Base-by-base conservation (phyloP, 2,329 filamentous ascomycete species). In the Penicillium sp. region DNA sequence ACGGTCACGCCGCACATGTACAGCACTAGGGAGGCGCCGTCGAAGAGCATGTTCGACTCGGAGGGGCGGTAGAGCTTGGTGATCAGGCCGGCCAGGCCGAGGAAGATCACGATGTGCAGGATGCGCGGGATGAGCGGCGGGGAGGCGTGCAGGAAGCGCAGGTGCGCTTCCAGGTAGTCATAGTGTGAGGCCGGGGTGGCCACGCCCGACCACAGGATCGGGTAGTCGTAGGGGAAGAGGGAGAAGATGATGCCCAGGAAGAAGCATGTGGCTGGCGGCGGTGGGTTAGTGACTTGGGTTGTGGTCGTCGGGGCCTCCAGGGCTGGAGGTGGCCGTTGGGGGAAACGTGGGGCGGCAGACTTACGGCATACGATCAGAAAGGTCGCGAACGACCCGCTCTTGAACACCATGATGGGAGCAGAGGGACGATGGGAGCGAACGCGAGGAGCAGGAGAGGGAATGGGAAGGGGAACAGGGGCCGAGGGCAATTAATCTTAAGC, bases 211-310 rank as follows among this genome's bases (percentile, higher is more conserved):
- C 70, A 73, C 4, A 73, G 67, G 36, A 73, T 67, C 10, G 70
- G 70, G 53, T 73, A 73, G 61, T 73, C 93, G 76, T 97, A 98
- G 47, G 93, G 90, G 70, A 97, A 94, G 49, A 84, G 83, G 57
- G 89, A 89, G 79, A 97, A 98, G 69, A 98, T 84, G 67, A 97
- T 89, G 57, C 93, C 93, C 51, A 98, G 85, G 79, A 97, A 95
- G 80, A 98, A 98, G 69, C 87, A 95, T 52, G 86, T 89, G 50
- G 86, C 86, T 90, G 57, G 25, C 36, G 30, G 10, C 23, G 28
- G 8, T n/a, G n/a, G n/a, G 13, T 13, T 8, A 16, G 6, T 32
- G 37, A 47, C 41, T 44, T 30, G 45, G 25, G 16, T 41, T 46
- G 32, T 38, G 36, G 36, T 21, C 15, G 19, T 37, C 26, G 35